Base-by-base conservation (phyloP, 768 basidiomycete species). In the Pholiota conissans region DNA sequence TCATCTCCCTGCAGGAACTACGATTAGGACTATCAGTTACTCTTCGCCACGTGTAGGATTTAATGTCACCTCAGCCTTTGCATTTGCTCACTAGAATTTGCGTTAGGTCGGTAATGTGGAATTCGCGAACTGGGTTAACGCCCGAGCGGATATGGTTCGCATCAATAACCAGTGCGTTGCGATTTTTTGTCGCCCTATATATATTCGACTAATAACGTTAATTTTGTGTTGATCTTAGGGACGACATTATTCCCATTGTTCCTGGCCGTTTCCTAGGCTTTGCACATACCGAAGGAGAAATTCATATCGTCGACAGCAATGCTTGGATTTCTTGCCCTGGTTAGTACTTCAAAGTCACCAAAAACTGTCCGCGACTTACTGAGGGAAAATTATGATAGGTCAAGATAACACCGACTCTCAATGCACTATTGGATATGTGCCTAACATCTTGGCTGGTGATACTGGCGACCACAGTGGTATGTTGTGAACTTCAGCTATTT, bases 111-210 rank as follows among this genome's bases (percentile, higher is more conserved):
- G 85, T 5, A 86, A 86, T 65, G 76, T 77, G 60, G 81, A 73
- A 1, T 89, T 86, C 61, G 85, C 84, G 0, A 63, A 84, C 63
- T 84, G 81, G 63, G 79, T 85, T 37, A 83, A 86, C 60, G 71
- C 77, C 2, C 68, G 80, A 50, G 24, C 75, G 20, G 59, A 74
- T 16, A 61, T 86, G 59, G 82, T 78, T 1, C 84, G 82, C 63
- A 80, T 89, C 63, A 87, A 84, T 64, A 86, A 89, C 69, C 74
- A 67, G 76, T 74, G 37, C 29, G 68, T 59, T 52, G 22, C 24
- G 3, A 24, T 34, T 11, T 16, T 24, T 26, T 10, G 6, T 16
- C 20, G 14, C 37, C 26, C 6, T 26, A 27, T 39, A 39, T 18
- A 24, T n/a, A n/a, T n/a, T n/a, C n/a, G 13, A 7, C 34, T 22